Evolutionary conservation across 352 stramenopile species (phyloP).

Genomic region (Aphanomyces astaci): DNA sequence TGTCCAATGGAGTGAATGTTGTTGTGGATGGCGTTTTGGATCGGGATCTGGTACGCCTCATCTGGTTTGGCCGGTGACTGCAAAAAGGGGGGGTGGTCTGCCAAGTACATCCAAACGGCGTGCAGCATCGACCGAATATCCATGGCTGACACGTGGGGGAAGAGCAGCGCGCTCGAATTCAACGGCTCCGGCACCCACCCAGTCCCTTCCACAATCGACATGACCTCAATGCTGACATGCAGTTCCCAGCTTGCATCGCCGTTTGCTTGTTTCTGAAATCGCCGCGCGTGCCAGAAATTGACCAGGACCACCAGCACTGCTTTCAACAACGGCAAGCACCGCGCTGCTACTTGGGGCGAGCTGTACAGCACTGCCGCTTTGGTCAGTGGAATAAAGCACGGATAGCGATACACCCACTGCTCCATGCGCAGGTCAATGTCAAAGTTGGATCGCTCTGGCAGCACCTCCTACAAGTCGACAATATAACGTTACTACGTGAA

Average conservation of each 20-base stretch:
- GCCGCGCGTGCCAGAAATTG: conserved; percentile 65
- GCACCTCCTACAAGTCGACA: conserved; percentile 43
- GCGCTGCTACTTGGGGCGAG: conserved; percentile 36
- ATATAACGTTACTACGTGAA: neutral
- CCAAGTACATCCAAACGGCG: conserved; percentile 77
- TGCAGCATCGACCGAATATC: conserved; percentile 75
- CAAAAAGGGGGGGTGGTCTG: conserved; percentile 54
- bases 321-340: conserved; percentile 67
- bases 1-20: conserved; percentile 67
- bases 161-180: conserved; percentile 39
- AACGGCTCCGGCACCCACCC: conserved; percentile 56
- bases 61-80: neutral
- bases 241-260: conserved; percentile 72
- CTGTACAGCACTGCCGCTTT: conserved; percentile 35
- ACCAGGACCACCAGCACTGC: conserved; percentile 62
- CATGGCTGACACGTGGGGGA: conserved; percentile 52
- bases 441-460: conserved; percentile 75
- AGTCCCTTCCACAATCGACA: conserved; percentile 47
- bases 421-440: conserved; percentile 73
- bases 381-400: conserved; percentile 55
- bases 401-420: conserved; percentile 80
- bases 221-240: conserved; percentile 49
- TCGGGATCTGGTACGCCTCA: conserved; percentile 68
- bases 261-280: conserved; percentile 52
- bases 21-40: conserved; percentile 63